Percentiles rank a stretch among this genome's conserved stretches.
phyloP scores from a whole-genome alignment of 345 rosid species.

The Aquilaria malaccensis region DNA sequence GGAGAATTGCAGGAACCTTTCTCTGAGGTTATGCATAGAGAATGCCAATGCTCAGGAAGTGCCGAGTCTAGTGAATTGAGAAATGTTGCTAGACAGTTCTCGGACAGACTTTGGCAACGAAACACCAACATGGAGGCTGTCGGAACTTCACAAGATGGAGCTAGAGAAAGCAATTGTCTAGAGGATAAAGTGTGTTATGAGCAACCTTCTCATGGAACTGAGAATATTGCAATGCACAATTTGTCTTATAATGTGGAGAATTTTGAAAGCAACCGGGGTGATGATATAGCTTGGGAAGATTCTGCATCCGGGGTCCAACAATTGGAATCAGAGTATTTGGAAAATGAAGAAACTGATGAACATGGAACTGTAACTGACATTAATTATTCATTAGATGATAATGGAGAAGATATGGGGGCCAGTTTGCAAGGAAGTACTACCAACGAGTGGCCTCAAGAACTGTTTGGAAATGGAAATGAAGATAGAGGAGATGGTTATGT shows the following conservation, averaged over 20 bases:
- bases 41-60: conserved; percentile 22
- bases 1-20: conserved; percentile 40
- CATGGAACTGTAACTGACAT: conserved; percentile 32
- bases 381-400: conserved; percentile 30
- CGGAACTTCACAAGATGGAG: conserved; percentile 23
- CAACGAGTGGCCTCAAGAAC: conserved; percentile 28
- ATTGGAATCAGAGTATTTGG: conserved; percentile 29
- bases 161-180: conserved; percentile 10
- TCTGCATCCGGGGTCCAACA: conserved; percentile 29
- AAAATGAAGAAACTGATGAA: conserved; percentile 32
- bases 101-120: conserved; percentile 22
- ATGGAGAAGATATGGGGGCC: conserved; percentile 30
- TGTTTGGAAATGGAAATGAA: conserved; percentile 31
- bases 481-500: conserved; percentile 29
- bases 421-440: conserved; percentile 29
- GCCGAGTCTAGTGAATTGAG: conserved; percentile 27
- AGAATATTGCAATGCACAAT: conserved; percentile 20
- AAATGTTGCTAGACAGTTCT: conserved; percentile 24
- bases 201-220: conserved; percentile 20
- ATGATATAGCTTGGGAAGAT: conserved; percentile 20
- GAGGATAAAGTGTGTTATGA: conserved; percentile 23
- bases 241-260: conserved; percentile 17
- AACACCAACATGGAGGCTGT: conserved; percentile 20
- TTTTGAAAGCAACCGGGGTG: conserved; percentile 27
- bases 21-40: conserved; percentile 34